Percentiles rank a stretch among this genome's conserved stretches.
phyloP scores from a whole-genome alignment of 768 basidiomycete species.

The Suillus ampliporus region DNA sequence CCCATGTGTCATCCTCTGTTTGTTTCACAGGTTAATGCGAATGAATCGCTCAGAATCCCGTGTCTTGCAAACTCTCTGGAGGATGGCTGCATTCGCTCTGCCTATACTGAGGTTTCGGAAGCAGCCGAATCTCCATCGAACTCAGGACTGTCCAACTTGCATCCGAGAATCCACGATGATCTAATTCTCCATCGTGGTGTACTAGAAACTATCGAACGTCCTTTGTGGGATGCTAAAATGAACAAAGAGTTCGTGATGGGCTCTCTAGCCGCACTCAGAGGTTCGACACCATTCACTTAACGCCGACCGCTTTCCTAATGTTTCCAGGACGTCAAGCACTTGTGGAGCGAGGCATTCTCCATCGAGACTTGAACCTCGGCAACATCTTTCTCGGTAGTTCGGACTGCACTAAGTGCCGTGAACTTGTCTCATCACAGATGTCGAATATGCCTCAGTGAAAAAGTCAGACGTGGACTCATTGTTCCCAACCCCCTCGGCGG shows the following conservation, averaged over 20 bases:
- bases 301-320: not conserved
- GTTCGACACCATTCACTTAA: not conserved
- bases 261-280: not conserved
- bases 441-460: not conserved
- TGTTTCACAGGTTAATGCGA: too few species aligned
- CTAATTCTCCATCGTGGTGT: conserved; percentile 23
- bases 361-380: conserved; percentile 9
- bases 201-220: conserved; percentile 22
- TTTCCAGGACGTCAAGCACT: conserved; percentile 8
- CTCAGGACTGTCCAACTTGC: too few species aligned
- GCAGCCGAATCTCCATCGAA: too few species aligned
- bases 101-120: too few species aligned
- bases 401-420: not conserved
- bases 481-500: not conserved
- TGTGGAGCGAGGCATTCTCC: conserved; percentile 5
- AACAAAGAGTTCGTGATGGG: not conserved
- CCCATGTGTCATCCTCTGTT: too few species aligned
- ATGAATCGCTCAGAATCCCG: too few species aligned
- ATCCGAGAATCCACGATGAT: not conserved
- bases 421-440: not conserved
- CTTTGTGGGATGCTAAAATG: conserved; percentile 21
- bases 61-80: too few species aligned
- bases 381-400: conserved; percentile 3
- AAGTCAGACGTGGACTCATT: not conserved
- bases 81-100: too few species aligned